Evolutionary conservation across 306 rosid species (phyloP), one percentile per base, ranked within the genome.

Genomic region (Abrus precatorius): DNA sequence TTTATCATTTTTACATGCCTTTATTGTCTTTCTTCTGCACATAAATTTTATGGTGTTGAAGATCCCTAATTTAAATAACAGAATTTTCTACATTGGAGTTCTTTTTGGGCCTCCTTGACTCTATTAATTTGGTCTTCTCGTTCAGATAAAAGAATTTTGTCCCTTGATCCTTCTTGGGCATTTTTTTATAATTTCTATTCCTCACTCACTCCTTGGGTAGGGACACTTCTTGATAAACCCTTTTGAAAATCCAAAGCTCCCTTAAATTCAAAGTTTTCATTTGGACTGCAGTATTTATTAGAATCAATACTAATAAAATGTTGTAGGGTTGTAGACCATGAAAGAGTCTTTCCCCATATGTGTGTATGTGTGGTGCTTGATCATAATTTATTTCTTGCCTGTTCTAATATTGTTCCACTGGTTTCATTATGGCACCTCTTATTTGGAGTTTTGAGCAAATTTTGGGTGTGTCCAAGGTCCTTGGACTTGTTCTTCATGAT

Each of bases 41-140:
- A 61, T 61, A 61, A 11, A 13, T 52, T 1, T 44, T 5, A 5
- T 29, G 32, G 20, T 4, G 20, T 10, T 20, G 20, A 60, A 33
- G 67, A 10, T 32, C 10, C 4, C 1, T 32, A 32, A 60, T 60
- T 32, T 32, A 60, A 60, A 33, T 60, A n/a, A 59, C 43, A 60
- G 0, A 60, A 1, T 9, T 29, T 32, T 60, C 41, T 60, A 33
- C 30, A 59, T 9, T 32, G 27, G 20, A 32, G n/a, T 60, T 2
- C 6, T 43, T 30, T 60, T 30, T 60, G 20, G 67, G 9, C 43
- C 70, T 64, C 50, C 70, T 40, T 7, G 13, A 62, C 45, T 62
- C 48, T 14, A n/a, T 61, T 32, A 20, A 64, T n/a, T 64, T 64
- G 70, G 30, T 38, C 69, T 62, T 62, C 69, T 38, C 13, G 27